Evolutionary conservation across 257 asterid species (phyloP).

Genomic region (Rauvolfia tetraphylla): DNA sequence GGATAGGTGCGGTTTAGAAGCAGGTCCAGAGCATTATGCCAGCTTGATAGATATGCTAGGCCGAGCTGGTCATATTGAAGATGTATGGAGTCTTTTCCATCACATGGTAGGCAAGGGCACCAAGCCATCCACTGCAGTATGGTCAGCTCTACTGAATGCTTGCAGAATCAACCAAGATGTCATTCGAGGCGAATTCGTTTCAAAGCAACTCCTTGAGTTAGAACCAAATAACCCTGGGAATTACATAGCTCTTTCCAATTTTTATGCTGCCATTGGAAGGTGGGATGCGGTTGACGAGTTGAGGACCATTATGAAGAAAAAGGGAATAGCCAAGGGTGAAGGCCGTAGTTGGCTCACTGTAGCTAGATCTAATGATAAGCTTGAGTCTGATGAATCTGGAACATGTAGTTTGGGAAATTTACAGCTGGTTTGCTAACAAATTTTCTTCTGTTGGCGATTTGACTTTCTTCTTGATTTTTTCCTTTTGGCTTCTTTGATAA

Average conservation of each 20-base stretch:
- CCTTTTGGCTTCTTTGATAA: neutral
- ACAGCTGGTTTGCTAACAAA: neutral
- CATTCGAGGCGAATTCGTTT: conserved; percentile 23
- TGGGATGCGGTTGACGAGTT: conserved; percentile 31
- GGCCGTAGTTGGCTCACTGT: conserved; percentile 25
- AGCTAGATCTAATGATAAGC: neutral
- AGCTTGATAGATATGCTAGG: conserved; percentile 32
- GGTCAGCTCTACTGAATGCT: conserved; percentile 28
- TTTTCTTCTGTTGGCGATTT: neutral
- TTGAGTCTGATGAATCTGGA: neutral
- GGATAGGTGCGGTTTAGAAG: conserved; percentile 19
- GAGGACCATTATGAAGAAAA: conserved; percentile 25
- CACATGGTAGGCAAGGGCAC: conserved; percentile 17
- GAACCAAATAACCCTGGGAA: conserved; percentile 30
- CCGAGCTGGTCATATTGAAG: conserved; percentile 27
- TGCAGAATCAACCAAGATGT: conserved; percentile 30
- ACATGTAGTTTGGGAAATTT: neutral
- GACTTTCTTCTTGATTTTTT: neutral
- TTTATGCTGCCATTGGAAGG: conserved; percentile 24
- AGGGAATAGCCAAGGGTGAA: conserved; percentile 19
- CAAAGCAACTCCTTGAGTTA: conserved; percentile 20
- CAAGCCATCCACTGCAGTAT: conserved; percentile 22
- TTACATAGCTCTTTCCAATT: conserved; percentile 27
- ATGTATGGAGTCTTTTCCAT: conserved; percentile 19
- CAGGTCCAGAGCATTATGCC: conserved; percentile 31